Evolutionary conservation across 2,329 filamentous ascomycete genomes (phyloP), one percentile per base, ranked within the genome.

Genomic region (Phaeosphaeriaceae sp.): DNA sequence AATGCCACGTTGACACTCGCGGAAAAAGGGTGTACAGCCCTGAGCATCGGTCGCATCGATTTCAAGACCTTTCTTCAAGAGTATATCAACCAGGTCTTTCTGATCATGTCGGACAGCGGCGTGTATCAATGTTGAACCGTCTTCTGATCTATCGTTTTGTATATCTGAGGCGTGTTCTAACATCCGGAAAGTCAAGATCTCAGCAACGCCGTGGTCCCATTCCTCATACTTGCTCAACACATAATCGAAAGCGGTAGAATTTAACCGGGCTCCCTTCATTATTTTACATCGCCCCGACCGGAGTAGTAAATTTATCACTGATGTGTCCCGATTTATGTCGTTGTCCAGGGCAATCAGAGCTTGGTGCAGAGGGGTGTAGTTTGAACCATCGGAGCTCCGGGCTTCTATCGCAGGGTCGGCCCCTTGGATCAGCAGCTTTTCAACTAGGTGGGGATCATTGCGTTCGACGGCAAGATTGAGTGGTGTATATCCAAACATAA

Each of bases 51-150:
- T 41, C 5, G 49, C 42, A 32, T 64, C 53, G 15, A 64, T 49
- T 40, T 60, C 40, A 13, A 48, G 48, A n/a, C 79, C 16, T 80
- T 82, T 16, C 78, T 95, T 17, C 89, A 96, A 72, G 84, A 92
- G 44, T 88, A 95, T 74, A 86, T 96, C 64, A 84, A 89, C 52
- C 80, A 81, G 52, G 80, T 96, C 29, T 87, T 86, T 63, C 81
- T 83, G 39, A 8, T 50, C 42, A 17, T 52, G 38, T 5, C 52
- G 35, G 6, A 49, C 42, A 1, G 59, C 61, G 7, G 58, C 53
- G 38, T 64, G 61, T n/a, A 66, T 50, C 13, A 56, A 18, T 4
- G 54, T 66, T 32, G 50, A 52, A 6, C 56, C 58, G 4, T 57
- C 50, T 13, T 46, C 46, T 15, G 49, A 37, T 18, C 50, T 46